Evolutionary conservation across 2,329 filamentous ascomycete species (phyloP), one percentile per base, ranked within the genome.

Genomic region (Escovopsis sp.): DNA sequence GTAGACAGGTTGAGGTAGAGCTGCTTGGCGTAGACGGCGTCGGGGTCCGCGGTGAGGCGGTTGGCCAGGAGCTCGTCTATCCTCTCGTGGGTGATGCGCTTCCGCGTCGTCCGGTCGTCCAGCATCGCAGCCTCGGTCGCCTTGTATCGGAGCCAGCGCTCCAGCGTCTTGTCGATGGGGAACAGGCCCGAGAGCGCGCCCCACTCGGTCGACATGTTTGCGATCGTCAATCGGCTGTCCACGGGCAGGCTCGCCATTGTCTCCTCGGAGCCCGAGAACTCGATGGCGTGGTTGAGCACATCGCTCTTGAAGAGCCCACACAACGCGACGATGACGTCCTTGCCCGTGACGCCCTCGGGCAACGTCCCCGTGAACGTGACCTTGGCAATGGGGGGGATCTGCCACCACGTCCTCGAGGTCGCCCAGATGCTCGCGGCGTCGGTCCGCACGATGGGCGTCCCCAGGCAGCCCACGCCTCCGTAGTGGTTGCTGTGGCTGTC

Each of bases 241-340:
- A 94, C 65, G 0, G 78, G 67, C 1, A 94, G 67, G 53, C 73
- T 86, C 36, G 64, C 56, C 69, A 91, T 73, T 0, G 87, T 94
- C 56, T 87, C 70, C 48, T 85, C 77, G 0, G 80, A 78, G 11
- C 88, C 89, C 0, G 77, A 78, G 54, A 95, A 94, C 56, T 96
- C 89, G 46, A 96, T 80, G 5, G 78, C 78, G 56, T 94, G 86
- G 63, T 96, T 96, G 12, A 95, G 70, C 0, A 95, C 89, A 37
- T 94, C 85, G 42, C 82, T 77, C 62, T 84, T 83, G 67, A 96
- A 93, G 0, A 94, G 64, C 1, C 83, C 85, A 51, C 85, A 93
- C 1, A 96, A 71, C 1, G 86, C 85, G 26, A 95, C 75, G 50
- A 96, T 96, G 11, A 94, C 83, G 59, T 96, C 91, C 62, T 98